Conservation (phyloP, 164 flowering plant species). For the Macadamia integrifolia region DNA sequence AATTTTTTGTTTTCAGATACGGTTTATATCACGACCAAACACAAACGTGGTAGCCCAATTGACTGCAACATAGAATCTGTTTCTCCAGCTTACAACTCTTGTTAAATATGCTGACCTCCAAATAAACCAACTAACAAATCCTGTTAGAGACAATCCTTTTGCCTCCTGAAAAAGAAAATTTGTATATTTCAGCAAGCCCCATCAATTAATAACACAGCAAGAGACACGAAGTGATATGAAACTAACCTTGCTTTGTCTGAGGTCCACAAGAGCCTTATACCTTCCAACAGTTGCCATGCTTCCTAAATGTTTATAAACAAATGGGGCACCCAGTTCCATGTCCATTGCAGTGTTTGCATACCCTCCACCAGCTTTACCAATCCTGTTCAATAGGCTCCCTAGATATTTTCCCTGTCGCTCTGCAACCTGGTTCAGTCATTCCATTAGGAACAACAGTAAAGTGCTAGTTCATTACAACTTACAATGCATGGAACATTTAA, state of each 20-base stretch:
- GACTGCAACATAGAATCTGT: slow-evolving; percentile 85
- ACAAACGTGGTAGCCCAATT: slow-evolving; percentile 87
- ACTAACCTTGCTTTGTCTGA: slow-evolving; percentile 81
- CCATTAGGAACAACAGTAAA: background rate
- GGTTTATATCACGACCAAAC: slow-evolving; percentile 95
- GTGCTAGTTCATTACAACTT: no score
- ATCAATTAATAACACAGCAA: no score
- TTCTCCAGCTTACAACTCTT: slow-evolving; percentile 94
- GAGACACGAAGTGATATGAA: background rate
- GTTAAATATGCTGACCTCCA: slow-evolving; percentile 97
- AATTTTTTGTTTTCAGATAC: slow-evolving; percentile 36
- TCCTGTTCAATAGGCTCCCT: slow-evolving; percentile 48
- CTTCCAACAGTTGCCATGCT: slow-evolving; percentile 96
- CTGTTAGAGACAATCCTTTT: slow-evolving; percentile 77
- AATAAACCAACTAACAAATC: slow-evolving; percentile 80
- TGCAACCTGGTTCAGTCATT: slow-evolving; percentile 60
- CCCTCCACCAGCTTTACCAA: slow-evolving; percentile 78
- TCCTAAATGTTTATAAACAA: slow-evolving; percentile 90
- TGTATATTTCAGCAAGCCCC: no score
- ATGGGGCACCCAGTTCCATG: slow-evolving; percentile 54
- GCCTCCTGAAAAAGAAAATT: slow-evolving; percentile 6
- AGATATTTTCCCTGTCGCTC: slow-evolving; percentile 90
- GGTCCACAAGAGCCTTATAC: slow-evolving; percentile 93
- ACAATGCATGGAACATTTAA: background rate
- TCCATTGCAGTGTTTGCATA: slow-evolving; percentile 51